Evolutionary conservation across 441 rosid genomes (phyloP).

Genomic region (Rhodomyrtus psidioides): DNA sequence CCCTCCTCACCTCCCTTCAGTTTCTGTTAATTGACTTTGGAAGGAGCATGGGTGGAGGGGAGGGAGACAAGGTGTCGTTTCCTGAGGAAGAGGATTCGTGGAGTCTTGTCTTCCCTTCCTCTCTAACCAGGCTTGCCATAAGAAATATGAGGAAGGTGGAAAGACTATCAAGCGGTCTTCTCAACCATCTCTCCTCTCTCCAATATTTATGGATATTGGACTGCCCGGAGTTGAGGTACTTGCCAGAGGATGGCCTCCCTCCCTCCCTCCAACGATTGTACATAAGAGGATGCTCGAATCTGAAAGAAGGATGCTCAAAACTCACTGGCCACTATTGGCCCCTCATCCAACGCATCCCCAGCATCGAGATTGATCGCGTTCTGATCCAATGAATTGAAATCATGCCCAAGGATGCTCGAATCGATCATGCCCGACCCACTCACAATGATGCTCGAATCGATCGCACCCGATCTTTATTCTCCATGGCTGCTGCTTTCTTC

Average conservation of each 20-base stretch:
- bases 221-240: background rate
- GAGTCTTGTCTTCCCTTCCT: background rate
- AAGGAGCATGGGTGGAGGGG: background rate
- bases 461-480: too few relatives aligned
- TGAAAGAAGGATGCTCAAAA: too few relatives aligned
- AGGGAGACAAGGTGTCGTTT: background rate
- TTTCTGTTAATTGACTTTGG: rapidly evolving
- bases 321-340: background rate
- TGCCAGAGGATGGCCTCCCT: background rate
- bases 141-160: background rate
- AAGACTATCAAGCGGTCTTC: background rate
- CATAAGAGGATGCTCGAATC: rapidly evolving
- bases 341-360: background rate
- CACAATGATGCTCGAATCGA: too few relatives aligned
- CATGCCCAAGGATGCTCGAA: too few relatives aligned
- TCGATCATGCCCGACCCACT: too few relatives aligned
- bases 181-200: background rate
- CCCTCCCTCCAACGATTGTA: rapidly evolving
- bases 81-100: rapidly evolving
- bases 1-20: too few relatives aligned
- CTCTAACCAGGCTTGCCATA: too few relatives aligned
- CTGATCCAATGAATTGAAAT: background rate
- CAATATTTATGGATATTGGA: background rate
- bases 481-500: too few relatives aligned
- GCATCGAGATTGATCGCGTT: rapidly evolving